Conservation (phyloP, 2,329 filamentous ascomycete species). For the Pseudogymnoascus sp. region DNA sequence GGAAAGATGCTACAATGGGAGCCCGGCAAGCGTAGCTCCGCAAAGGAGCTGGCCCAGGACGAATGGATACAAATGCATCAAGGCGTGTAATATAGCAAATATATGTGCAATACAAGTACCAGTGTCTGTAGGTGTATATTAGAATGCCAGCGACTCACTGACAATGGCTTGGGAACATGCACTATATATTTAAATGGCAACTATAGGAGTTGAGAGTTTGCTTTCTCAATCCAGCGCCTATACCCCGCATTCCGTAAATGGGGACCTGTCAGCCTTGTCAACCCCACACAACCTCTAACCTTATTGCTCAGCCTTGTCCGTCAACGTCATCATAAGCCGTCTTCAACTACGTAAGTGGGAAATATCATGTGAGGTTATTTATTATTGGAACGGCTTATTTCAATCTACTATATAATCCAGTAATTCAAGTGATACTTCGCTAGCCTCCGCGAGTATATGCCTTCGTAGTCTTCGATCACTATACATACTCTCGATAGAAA, state of each 20-base stretch:
- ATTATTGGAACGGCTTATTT: neutral
- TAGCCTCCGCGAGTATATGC: neutral
- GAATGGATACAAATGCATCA: neutral
- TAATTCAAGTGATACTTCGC: neutral
- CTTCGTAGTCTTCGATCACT: neutral
- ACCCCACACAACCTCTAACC: neutral
- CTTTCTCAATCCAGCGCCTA: neutral
- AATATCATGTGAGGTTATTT: neutral
- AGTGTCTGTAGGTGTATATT: too few relatives aligned
- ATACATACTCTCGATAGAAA: neutral
- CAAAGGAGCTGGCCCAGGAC: constrained; percentile 26
- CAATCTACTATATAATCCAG: neutral
- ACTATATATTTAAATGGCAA: too few relatives aligned
- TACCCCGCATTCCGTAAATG: neutral
- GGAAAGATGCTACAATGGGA: constrained; percentile 28
- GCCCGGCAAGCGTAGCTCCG: constrained; percentile 26
- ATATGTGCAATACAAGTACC: too few relatives aligned
- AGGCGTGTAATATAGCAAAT: neutral
- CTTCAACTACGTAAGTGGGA: neutral
- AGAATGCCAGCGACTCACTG: too few relatives aligned
- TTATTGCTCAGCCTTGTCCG: neutral
- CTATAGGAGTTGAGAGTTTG: neutral
- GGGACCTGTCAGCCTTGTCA: neutral
- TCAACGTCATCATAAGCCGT: neutral
- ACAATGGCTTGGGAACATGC: too few relatives aligned